A percentile compares a stretch with the other conserved stretches of the same genome.
These are phyloP conservation scores for Coelastrella sp. DNA, from an alignment of 139 green algal species.

Conservation along the genomic window DNA sequence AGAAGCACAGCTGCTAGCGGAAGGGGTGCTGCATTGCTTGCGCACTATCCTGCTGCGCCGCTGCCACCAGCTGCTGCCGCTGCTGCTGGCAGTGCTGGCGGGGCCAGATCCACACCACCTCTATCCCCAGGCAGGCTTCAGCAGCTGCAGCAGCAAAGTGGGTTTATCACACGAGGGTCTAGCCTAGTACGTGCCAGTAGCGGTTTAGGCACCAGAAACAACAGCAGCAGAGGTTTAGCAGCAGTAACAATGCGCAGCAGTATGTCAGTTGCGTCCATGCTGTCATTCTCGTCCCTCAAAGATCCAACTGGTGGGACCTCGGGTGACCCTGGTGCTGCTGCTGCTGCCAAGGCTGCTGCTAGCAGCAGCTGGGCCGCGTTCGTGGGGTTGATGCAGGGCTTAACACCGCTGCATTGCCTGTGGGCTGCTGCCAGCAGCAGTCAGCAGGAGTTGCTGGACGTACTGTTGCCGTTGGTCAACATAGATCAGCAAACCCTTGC, in stretches of 20 bases:
- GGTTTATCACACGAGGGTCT: background rate
- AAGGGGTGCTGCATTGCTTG: conserved; percentile 33
- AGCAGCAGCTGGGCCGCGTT: conserved; percentile 46
- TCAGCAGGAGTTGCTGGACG: conserved; percentile 59
- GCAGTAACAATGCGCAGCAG: conserved; percentile 46
- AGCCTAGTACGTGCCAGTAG: background rate
- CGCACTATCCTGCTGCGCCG: conserved; percentile 39
- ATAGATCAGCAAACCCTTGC: conserved; percentile 32
- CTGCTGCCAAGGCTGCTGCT: background rate
- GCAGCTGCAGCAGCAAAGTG: background rate
- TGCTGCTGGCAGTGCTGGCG: background rate
- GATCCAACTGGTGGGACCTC: background rate
- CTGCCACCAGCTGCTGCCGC: conserved; percentile 22
- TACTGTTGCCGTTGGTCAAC: conserved; percentile 54
- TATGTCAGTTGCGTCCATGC: conserved; percentile 47
- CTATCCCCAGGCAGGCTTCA: conserved; percentile 10
- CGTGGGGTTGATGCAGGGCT: conserved; percentile 54
- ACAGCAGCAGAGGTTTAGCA: background rate
- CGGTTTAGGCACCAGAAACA: background rate
- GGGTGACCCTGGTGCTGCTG: background rate
- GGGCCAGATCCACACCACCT: background rate
- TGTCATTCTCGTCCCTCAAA: conserved; percentile 54
- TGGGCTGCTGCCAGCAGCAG: conserved; percentile 51
- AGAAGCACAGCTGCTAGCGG: background rate
- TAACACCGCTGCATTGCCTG: conserved; percentile 53